Percentiles rank a stretch among this genome's conserved stretches.
Conservation (phyloP, 345 rosid genomes). For the Eucalyptus dawsonii region DNA sequence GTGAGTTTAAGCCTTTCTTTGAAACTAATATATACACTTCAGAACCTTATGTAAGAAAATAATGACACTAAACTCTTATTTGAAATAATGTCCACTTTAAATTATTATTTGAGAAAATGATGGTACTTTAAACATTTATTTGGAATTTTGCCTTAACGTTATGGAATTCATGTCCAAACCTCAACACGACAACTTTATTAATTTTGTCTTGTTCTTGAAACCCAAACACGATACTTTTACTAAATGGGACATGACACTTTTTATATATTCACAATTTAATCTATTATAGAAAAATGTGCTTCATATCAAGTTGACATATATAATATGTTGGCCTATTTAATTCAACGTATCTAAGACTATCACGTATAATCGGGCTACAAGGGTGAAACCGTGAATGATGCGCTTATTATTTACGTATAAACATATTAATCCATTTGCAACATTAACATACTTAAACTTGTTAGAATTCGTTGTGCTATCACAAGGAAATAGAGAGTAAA, state of each 20-base stretch:
- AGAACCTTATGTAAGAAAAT: too few relatives aligned
- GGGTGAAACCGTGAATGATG: neutral
- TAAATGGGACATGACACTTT: neutral
- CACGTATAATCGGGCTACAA: neutral
- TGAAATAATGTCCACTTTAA: too few relatives aligned
- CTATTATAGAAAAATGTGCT: neutral
- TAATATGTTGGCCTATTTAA: neutral
- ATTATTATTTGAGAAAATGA: too few relatives aligned
- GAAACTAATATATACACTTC: too few relatives aligned
- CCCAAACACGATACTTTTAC: neutral
- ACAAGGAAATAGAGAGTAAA: too few relatives aligned
- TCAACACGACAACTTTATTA: neutral
- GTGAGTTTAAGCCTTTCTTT: too few relatives aligned
- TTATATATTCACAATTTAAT: neutral
- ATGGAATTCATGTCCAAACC: neutral
- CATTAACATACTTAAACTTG: neutral
- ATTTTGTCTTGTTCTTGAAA: neutral
- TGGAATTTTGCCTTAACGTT: neutral
- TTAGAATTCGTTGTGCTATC: neutral
- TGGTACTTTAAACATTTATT: too few relatives aligned
- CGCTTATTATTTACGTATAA: neutral
- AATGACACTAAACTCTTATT: rapidly evolving
- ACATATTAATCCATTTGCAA: neutral
- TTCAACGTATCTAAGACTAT: neutral
- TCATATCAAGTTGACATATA: neutral